These are phyloP conservation scores for Fusarium napiforme DNA, from an alignment of 2,329 filamentous ascomycete genomes.

Conservation along the genomic window DNA sequence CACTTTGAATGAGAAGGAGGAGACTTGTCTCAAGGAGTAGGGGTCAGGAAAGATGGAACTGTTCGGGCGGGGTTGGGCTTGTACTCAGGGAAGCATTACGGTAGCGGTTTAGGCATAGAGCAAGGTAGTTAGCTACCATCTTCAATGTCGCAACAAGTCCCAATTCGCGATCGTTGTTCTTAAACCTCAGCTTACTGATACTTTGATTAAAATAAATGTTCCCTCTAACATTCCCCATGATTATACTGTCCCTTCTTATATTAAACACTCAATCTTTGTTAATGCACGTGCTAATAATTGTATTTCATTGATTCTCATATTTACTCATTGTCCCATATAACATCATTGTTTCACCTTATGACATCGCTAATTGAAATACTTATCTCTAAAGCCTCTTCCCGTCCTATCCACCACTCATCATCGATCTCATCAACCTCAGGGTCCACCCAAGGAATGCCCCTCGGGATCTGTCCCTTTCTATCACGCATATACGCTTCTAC, in stretches of 20 bases:
- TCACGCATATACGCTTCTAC: neutral
- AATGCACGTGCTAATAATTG: fast-evolving
- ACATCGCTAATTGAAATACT: neutral
- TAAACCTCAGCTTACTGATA: fast-evolving
- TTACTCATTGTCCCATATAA: too few relatives aligned
- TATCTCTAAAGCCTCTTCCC: neutral
- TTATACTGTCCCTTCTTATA: too few relatives aligned
- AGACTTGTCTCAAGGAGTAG: neutral
- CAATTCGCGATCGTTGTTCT: fast-evolving
- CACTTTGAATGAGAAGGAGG: neutral
- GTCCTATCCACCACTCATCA: neutral
- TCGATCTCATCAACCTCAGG: neutral
- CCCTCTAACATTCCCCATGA: too few relatives aligned
- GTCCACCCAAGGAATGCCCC: neutral
- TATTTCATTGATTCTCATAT: too few relatives aligned
- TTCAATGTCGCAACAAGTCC: neutral
- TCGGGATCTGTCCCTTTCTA: neutral
- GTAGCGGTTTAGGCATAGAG: fast-evolving
- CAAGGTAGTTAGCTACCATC: too few relatives aligned
- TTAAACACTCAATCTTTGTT: too few relatives aligned
- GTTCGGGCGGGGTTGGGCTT: fast-evolving
- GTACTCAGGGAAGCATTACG: fast-evolving
- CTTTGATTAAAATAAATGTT: too few relatives aligned
- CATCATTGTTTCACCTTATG: too few relatives aligned
- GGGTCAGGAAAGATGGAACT: fast-evolving